Percentiles rank a stretch among this genome's conserved stretches.
Evolutionary conservation across 768 basidiomycete species (phyloP).

Genomic region (Hebeloma cylindrosporum): DNA sequence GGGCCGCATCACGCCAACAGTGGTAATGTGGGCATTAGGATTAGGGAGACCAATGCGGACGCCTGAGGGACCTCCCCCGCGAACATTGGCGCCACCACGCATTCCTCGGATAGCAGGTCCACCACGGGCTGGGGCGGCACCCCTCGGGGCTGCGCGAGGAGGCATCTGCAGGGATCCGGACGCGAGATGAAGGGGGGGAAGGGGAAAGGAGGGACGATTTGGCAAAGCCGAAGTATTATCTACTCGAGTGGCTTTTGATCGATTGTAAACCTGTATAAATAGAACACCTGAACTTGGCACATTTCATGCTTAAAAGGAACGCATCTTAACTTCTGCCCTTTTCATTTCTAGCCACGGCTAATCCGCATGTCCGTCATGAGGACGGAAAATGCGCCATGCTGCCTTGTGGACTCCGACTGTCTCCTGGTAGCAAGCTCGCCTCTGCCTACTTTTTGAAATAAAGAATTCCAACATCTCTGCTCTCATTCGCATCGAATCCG

Average conservation of each 20-base stretch:
- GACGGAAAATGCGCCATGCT: too few species aligned
- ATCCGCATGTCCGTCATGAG: too few species aligned
- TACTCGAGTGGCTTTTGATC: too few species aligned
- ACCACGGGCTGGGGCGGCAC: conserved; percentile 30
- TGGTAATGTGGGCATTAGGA: conserved; percentile 40
- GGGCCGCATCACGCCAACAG: conserved; percentile 70
- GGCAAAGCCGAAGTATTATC: neutral
- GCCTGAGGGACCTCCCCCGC: conserved; percentile 24
- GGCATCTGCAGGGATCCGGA: conserved; percentile 35
- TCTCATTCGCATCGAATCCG: too few species aligned
- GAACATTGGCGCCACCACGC: conserved; percentile 31
- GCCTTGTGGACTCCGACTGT: too few species aligned
- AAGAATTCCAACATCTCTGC: too few species aligned
- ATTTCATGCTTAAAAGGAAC: too few species aligned
- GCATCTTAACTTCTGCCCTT: too few species aligned
- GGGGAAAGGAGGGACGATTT: neutral
- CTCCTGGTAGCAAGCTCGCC: too few species aligned
- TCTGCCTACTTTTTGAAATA: too few species aligned
- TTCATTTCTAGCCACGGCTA: too few species aligned
- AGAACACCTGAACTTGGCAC: neutral
- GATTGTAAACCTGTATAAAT: neutral
- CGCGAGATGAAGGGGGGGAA: neutral
- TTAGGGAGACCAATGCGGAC: conserved; percentile 26
- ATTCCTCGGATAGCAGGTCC: conserved; percentile 31
- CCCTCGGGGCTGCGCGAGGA: conserved; percentile 33